These are phyloP conservation scores for Fistulifera solaris DNA, from an alignment of 108 stramenopile species.

Conservation along the genomic window DNA sequence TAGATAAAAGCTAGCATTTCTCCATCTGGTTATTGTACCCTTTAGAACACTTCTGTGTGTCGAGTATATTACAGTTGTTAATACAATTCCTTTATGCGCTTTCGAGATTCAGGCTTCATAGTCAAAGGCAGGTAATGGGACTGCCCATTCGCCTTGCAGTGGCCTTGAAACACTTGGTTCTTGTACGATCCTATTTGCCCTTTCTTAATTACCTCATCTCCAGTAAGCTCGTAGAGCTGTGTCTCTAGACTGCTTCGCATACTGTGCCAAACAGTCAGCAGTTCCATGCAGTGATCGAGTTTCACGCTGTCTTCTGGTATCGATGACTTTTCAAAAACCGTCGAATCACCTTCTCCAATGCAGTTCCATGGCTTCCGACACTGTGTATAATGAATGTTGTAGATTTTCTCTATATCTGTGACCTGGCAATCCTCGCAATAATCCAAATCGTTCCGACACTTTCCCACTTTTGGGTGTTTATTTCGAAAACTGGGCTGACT, in stretches of 20 bases:
- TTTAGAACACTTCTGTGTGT: not conserved
- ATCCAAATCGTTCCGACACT: constrained; percentile 20
- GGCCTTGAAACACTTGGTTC: constrained; percentile 41
- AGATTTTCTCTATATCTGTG: constrained; percentile 25
- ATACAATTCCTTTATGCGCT: constrained; percentile 22
- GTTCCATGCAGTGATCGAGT: constrained; percentile 45
- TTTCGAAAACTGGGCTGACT: constrained; percentile 1
- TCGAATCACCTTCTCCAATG: constrained; percentile 8
- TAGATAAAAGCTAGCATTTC: not conserved
- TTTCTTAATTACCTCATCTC: constrained; percentile 15
- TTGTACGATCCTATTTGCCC: constrained; percentile 33
- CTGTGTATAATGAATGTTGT: constrained; percentile 48
- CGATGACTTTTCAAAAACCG: constrained; percentile 2
- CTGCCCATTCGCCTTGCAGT: constrained; percentile 33
- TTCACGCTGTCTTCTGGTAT: constrained; percentile 30
- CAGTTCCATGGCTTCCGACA: constrained; percentile 67
- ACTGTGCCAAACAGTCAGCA: constrained; percentile 37
- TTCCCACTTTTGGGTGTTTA: constrained; percentile 8
- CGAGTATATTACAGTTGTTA: not conserved
- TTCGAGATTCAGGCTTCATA: constrained; percentile 14
- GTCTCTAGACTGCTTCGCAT: constrained; percentile 41
- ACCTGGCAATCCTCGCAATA: constrained; percentile 38
- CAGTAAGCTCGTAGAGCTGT: constrained; percentile 22
- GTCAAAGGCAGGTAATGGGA: constrained; percentile 27
- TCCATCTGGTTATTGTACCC: no score